These are phyloP conservation scores for Coniosporium apollinis DNA, from an alignment of 495 filamentous ascomycete species.

Conservation along the genomic window DNA sequence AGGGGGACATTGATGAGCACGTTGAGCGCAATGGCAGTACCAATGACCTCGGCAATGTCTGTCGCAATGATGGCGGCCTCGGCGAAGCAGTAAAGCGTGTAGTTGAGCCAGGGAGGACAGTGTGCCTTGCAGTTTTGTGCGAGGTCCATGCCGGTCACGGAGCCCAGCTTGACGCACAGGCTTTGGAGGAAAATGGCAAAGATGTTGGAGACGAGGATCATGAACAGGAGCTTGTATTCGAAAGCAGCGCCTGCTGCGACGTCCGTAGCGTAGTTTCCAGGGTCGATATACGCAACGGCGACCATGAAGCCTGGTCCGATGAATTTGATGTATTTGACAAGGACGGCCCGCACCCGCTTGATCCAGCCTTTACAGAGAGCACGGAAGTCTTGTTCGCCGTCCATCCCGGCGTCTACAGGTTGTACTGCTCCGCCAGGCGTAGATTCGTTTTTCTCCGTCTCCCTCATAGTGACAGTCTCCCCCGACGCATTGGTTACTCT, in stretches of 20 bases:
- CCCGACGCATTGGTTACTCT: slow-evolving; percentile 4
- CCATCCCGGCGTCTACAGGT: background rate
- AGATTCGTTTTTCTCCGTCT: background rate
- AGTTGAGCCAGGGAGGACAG: slow-evolving; percentile 61
- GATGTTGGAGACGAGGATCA: slow-evolving; percentile 66
- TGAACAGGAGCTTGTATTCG: slow-evolving; percentile 48
- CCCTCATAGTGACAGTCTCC: slow-evolving; percentile 2
- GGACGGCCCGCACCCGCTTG: slow-evolving; percentile 16
- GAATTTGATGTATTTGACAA: slow-evolving; percentile 56
- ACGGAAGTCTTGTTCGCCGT: background rate
- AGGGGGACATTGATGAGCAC: slow-evolving; percentile 65
- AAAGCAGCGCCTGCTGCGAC: slow-evolving; percentile 39
- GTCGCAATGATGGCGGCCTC: slow-evolving; percentile 76
- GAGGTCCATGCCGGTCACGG: slow-evolving; percentile 70
- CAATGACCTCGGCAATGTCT: slow-evolving; percentile 87
- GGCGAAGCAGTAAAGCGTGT: slow-evolving; percentile 54
- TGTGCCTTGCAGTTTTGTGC: slow-evolving; percentile 63
- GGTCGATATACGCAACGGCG: slow-evolving; percentile 61
- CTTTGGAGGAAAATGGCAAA: slow-evolving; percentile 75
- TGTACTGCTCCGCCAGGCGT: background rate
- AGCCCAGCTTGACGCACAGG: slow-evolving; percentile 67
- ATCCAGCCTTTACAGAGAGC: background rate
- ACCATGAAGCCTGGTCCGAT: slow-evolving; percentile 78
- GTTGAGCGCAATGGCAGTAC: slow-evolving; percentile 81
- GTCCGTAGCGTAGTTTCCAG: slow-evolving; percentile 64